Base-by-base conservation (phyloP, 352 stramenopile species). In the Phytophthora agathidicida region DNA sequence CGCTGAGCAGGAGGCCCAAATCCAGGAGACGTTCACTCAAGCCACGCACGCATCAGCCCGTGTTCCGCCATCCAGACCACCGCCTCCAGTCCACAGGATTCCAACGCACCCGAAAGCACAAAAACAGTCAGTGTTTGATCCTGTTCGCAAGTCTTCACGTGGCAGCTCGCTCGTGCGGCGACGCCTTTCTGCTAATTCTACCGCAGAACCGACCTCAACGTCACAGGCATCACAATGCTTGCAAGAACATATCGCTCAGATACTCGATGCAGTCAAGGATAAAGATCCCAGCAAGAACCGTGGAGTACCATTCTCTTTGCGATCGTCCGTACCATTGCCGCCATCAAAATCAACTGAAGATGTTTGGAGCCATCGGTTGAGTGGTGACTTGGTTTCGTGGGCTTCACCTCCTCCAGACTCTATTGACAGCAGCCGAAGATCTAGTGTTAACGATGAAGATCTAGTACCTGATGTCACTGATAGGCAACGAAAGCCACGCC, bases 1-100 rank as follows among this genome's bases (percentile, higher is more conserved):
- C 56, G 76, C 74, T 2, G 71, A 86, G 19, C 76, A 87, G 43
- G 78, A 91, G 54, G 64, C 53, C 42, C 76, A 88, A 28, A 66
- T 84, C 56, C 78, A 80, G n/a, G 53, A 74, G 2, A 65, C 63
- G 2, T 68, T 77, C 44, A 65, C 39, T 2, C 69, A 71, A n/a
- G 43, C 65, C 0, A 47, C 35, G n/a, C 28, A 58, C 0, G 20
- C 50, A 0, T 31, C 49, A 35, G 11, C 19, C 28, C 61, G 28
- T 8, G 36, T 7, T 24, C 13, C 11, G 17, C 20, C 39, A 22
- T 47, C 33, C 13, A 50, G 33, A 41, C 48, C 28, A 33, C 31
- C 30, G 16, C 20, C 32, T 54, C 16, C 28, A 17, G 26, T 60
- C 10, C 65, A 60, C 23, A 44, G 31, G 16, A 26, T 60, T 22